Base-by-base conservation (phyloP, 495 filamentous ascomycete species). In the Penicillium pancosmium region DNA sequence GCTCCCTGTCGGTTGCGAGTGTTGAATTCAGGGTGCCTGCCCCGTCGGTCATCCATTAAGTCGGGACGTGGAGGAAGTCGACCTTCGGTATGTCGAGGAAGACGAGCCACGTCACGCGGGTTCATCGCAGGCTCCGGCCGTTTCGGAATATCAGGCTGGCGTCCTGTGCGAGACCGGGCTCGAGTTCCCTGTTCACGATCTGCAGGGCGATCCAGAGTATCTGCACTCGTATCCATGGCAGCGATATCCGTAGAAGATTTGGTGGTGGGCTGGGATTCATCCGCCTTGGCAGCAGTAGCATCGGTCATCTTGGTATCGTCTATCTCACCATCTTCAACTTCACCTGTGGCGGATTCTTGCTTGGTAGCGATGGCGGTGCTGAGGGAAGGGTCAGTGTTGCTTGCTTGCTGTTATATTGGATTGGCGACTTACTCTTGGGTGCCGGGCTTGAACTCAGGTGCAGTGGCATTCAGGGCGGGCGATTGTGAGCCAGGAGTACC, bases 311-410 rank as follows among this genome's bases (percentile, higher is more conserved):
- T 87, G 12, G 78, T 79, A 72, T 92, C 87, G 63, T 89, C 86
- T 34, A 91, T 88, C 64, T 93, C 90, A 23, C 89, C 90, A 73
- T 92, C 89, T 68, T 92, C 90, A 50, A 88, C 88, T 65, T 92
- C 90, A 10, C 68, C 56, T 48, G 72, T 77, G 12, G 74, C 60
- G 44, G 56, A 63, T 62, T 59, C 69, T 44, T 61, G 64, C 33
- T 67, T 73, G 18, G 64, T 59, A 58, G 68, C 62, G 65, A 67
- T 72, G 36, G 73, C 72, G 15, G 56, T 55, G 18, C 74, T 78
- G 56, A 54, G 48, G 31, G 48, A 56, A 38, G 15, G 47, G 52
- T 21, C 41, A 44, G 51, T 67, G 15, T 57, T 69, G 71, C 56
- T 40, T 18, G 21, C 16, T 58, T 38, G 15, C 23, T 11, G 33